Conservation (phyloP, 768 basidiomycete species). For the Pilatotrama ljubarskyi region DNA sequence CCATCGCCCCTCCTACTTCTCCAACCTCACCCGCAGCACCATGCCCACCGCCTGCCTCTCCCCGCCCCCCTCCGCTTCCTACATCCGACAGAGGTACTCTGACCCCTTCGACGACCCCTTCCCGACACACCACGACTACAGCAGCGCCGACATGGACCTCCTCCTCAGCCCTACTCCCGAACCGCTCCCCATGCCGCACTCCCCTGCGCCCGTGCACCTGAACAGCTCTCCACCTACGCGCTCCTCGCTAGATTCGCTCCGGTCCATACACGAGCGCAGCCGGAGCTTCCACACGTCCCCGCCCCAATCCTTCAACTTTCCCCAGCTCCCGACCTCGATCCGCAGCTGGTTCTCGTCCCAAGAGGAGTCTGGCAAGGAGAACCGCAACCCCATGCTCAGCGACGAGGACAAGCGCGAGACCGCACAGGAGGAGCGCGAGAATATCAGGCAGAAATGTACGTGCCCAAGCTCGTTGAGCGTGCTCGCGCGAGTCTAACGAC, state of each 20-base stretch:
- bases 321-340: slow-evolving; percentile 22
- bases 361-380: slow-evolving; percentile 26
- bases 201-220: slow-evolving; percentile 29
- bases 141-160: slow-evolving; percentile 26
- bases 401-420: slow-evolving; percentile 27
- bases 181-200: slow-evolving; percentile 34
- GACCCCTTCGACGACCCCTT: slow-evolving; percentile 29
- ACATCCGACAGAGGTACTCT: slow-evolving; percentile 17
- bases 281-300: slow-evolving; percentile 29
- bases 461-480: not conserved
- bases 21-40: slow-evolving; percentile 54
- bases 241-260: slow-evolving; percentile 27
- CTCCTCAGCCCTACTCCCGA: slow-evolving; percentile 30
- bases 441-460: slow-evolving; percentile 29
- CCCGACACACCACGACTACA: slow-evolving; percentile 14
- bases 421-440: slow-evolving; percentile 23
- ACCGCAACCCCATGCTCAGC: slow-evolving; percentile 23
- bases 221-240: slow-evolving; percentile 24
- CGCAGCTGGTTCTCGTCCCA: slow-evolving; percentile 25
- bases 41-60: slow-evolving; percentile 65
- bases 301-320: slow-evolving; percentile 23
- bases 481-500: not conserved
- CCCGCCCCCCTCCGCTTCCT: slow-evolving; percentile 32
- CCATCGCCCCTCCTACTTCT: slow-evolving; percentile 34
- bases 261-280: slow-evolving; percentile 29